Percentiles rank a stretch among this genome's conserved stretches.
Evolutionary conservation across 1,139 yeast genomes (phyloP).

Genomic region (Pneumocystis jirovecii): DNA sequence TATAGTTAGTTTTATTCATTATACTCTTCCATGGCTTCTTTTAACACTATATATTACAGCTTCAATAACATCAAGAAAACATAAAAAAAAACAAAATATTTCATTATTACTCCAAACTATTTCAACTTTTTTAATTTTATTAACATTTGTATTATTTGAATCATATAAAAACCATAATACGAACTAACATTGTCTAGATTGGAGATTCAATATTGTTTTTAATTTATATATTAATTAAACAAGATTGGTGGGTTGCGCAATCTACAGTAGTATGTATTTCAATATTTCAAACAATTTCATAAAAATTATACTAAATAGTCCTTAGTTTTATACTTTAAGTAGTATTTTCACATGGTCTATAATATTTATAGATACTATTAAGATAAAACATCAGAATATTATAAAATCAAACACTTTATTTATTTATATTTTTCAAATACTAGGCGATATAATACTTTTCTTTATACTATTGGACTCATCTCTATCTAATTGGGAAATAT

Average conservation of each 20-base stretch:
- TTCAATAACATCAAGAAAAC: background rate
- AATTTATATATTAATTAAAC: background rate
- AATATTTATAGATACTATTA: background rate
- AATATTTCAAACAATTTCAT: background rate
- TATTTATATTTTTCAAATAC: background rate
- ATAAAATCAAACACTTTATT: background rate
- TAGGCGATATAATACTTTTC: background rate
- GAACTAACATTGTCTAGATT: background rate
- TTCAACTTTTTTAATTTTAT: background rate
- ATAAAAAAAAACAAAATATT: background rate
- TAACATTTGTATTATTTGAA: background rate
- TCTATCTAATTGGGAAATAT: background rate
- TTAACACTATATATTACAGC: background rate
- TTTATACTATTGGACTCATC: background rate
- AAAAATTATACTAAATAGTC: background rate
- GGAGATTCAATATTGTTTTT: background rate
- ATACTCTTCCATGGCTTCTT: background rate
- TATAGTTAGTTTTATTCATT: background rate
- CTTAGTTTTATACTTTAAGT: background rate
- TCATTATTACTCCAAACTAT: background rate
- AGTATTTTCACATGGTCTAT: background rate
- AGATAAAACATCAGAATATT: background rate
- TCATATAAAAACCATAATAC: background rate
- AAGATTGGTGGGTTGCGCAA: background rate
- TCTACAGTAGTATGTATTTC: background rate